These are phyloP conservation scores for Entoloma clypeatum DNA, from an alignment of 1,284 basidiomycete genomes.

Conservation along the genomic window DNA sequence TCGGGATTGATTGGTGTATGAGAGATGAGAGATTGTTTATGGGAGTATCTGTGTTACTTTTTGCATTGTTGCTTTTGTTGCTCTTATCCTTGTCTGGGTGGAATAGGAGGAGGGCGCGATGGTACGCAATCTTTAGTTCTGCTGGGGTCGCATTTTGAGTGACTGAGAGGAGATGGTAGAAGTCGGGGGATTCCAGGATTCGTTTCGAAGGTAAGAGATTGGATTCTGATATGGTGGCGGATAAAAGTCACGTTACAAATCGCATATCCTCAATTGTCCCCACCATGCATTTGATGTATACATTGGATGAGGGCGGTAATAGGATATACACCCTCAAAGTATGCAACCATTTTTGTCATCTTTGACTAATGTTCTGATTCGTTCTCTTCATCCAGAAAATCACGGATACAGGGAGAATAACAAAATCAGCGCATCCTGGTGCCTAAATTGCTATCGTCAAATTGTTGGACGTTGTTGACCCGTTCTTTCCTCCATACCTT, in stretches of 20 bases:
- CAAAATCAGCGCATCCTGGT: conserved; percentile 96
- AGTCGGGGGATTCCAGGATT: conserved; percentile 28
- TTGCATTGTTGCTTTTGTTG: too few relatives aligned
- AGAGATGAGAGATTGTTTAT: not conserved
- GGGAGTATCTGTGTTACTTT: too few relatives aligned
- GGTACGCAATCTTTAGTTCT: conserved; percentile 71
- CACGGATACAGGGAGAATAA: conserved; percentile 75
- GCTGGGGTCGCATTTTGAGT: conserved; percentile 35
- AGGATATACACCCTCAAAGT: conserved; percentile 90
- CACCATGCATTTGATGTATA: conserved; percentile 94
- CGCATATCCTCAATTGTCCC: too few relatives aligned
- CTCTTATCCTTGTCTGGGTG: conserved; percentile 64
- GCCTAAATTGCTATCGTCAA: conserved; percentile 3
- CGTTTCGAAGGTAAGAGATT: not conserved
- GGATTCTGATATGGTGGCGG: conserved; percentile 7
- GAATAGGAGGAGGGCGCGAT: conserved; percentile 52
- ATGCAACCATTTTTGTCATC: conserved; percentile 18
- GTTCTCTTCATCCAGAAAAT: conserved; percentile 63
- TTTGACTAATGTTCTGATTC: conserved; percentile 4
- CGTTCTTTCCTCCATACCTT: conserved; percentile 8
- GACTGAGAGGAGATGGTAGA: conserved; percentile 46
- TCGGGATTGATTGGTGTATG: conserved; percentile 32
- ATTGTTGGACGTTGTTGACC: conserved; percentile 3
- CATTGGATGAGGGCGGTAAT: conserved; percentile 74
- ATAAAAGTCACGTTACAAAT: too few relatives aligned